Evolutionary conservation across 768 basidiomycete genomes (phyloP), one percentile per base, ranked within the genome.

Genomic region (Gautieria morchelliformis): DNA sequence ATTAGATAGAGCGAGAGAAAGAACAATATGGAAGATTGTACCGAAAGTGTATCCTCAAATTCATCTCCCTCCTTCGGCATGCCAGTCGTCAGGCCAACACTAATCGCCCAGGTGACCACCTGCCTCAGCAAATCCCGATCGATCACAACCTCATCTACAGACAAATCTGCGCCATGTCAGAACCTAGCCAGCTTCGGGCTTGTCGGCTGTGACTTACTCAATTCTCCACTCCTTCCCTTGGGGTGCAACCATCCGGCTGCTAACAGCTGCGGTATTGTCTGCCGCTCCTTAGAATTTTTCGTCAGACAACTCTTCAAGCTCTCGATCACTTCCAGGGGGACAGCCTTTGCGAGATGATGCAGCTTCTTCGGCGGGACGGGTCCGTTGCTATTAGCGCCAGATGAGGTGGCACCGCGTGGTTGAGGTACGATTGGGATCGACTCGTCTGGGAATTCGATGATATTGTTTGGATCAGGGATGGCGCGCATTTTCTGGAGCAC

Each of bases 401-500:
- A 27, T 47, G 60, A 35, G 22, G 58, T n/a, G n/a, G n/a, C 49
- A 30, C 55, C 44, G 39, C 59, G 39, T 39, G 58, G 20, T 47
- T 53, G 52, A 9, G 79, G 75, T 12, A 78, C 67, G 12, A 72
- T 72, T 4, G 85, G 87, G 5, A 75, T 69, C 3, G 87, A 75
- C 61, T 79, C 78, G 44, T 84, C 82, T 1, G 91, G 89, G 67
- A 86, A 98, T n/a, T 85, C 80, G 64, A 99, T 96, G 22, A 76
- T 70, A 63, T 93, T 78, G 1, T 74, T 71, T 11, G 79, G 72
- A 69, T 94, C 87, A 10, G 92, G 90, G 63, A 99, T 99, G 8
- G 89, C 89, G 62, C 85, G 86, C 89, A 97, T 93, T 74, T 96
- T 97, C 64, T 89, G 85, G 50, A 81, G 82, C 39, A 93, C 78